Base-by-base conservation (phyloP, 2,329 filamentous ascomycete genomes). In the Botryosphaeria dothidea region DNA sequence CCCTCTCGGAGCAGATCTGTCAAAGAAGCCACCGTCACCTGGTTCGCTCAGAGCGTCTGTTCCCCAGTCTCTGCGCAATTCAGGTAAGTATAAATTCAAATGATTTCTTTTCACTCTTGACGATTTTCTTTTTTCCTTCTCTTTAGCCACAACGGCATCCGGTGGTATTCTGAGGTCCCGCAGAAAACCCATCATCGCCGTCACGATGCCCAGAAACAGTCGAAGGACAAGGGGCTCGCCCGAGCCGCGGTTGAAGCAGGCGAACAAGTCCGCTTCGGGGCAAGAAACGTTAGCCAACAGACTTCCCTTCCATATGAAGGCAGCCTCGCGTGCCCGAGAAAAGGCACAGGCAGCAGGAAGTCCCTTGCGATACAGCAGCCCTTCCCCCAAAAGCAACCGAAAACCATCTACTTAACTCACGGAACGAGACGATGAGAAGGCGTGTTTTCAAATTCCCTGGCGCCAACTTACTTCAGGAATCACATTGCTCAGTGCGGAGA, bases 11-110 rank as follows among this genome's bases (percentile, higher is more conserved):
- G 27, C 21, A 34, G 56, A 60, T 23, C 13, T 46, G 17, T 60
- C 56, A 6, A 46, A 46, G 19, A 60, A 60, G 41, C n/a, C 56
- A 34, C 27, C 41, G 23, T 46, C 38, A 60, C 56, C 56, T 60
- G 56, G 56, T 25, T 23, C 56, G 41, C 56, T 60, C 56, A 60
- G 56, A 60, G 56, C 56, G n/a, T 46, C 56, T 4, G 56, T 60
- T 13, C 56, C 56, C 1, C 5, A 45, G n/a, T 60, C 56, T 46
- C 41, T 60, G 56, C 56, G 56, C 56, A 60, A 60, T 23, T 31
- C 41, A 34, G 38, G 56, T 48, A 60, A 60, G 41, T 27, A 23
- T 34, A 60, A 46, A 36, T n/a, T 46, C 56, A 60, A 46, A 34
- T 60, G 15, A 48, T 31, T 23, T 4, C 8, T 11, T 45, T 60